These are phyloP conservation scores for Pseudopithomyces chartarum DNA, from an alignment of 2,329 filamentous ascomycete genomes.

Conservation along the genomic window DNA sequence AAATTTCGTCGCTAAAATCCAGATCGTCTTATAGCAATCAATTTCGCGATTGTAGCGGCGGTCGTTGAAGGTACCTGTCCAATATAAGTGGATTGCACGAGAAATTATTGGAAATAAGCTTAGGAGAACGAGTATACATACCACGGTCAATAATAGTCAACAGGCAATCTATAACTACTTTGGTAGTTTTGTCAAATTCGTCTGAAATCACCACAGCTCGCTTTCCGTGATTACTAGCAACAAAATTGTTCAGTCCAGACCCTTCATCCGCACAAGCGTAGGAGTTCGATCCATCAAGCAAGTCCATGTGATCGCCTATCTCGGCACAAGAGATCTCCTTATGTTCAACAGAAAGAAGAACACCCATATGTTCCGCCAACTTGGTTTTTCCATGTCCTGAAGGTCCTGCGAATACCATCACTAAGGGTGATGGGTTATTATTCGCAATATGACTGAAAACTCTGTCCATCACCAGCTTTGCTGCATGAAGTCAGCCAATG, in stretches of 20 bases:
- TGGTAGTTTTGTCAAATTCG: constrained; percentile 56
- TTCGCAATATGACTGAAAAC: constrained; percentile 40
- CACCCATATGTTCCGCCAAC: constrained; percentile 12
- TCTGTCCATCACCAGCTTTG: constrained; percentile 25
- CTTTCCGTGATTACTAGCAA: constrained; percentile 43
- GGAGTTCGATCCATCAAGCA: constrained; percentile 50
- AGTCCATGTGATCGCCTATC: constrained; percentile 50
- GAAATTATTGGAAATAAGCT: background rate
- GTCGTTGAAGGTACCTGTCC: constrained; percentile 45
- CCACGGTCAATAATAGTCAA: constrained; percentile 22
- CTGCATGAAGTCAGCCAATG: constrained; percentile 42
- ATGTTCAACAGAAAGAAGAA: constrained; percentile 10
- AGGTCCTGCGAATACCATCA: constrained; percentile 17
- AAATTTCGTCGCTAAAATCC: constrained; percentile 56
- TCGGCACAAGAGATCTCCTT: constrained; percentile 19
- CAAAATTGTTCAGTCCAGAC: constrained; percentile 55
- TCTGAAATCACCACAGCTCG: constrained; percentile 56
- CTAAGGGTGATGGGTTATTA: constrained; percentile 20
- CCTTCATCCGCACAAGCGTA: constrained; percentile 46
- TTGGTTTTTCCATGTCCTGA: constrained; percentile 19
- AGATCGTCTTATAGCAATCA: constrained; percentile 54
- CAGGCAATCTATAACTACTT: constrained; percentile 50
- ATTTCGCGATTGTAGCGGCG: constrained; percentile 39
- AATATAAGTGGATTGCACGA: too few species aligned
- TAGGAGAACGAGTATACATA: background rate